Percentiles rank a stretch among this genome's conserved stretches.
Evolutionary conservation across 306 rosid genomes (phyloP).

Genomic region (Sicyos baderoa): DNA sequence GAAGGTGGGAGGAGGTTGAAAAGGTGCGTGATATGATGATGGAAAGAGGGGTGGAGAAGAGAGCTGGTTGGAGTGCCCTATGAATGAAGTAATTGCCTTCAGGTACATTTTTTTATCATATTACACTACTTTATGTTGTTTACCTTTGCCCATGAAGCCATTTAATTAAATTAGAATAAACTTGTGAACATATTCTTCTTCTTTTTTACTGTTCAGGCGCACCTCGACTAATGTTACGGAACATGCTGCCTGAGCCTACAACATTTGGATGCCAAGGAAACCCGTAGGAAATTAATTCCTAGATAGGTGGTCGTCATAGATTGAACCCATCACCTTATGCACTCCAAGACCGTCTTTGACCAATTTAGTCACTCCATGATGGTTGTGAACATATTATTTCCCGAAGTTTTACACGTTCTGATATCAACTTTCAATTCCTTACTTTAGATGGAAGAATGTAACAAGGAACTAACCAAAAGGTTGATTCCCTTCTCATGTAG

Average conservation of each 20-base stretch:
- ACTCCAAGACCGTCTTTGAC: too few species aligned
- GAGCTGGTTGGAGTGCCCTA: conserved; percentile 53
- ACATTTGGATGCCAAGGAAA: too few species aligned
- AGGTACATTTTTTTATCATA: not conserved
- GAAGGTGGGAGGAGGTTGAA: conserved; percentile 76
- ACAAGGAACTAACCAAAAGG: not conserved
- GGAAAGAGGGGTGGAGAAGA: conserved; percentile 47
- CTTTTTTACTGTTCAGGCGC: too few species aligned
- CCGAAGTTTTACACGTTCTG: not conserved
- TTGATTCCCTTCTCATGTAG: not conserved
- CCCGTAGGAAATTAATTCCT: too few species aligned
- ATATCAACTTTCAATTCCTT: not conserved
- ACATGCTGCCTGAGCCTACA: too few species aligned
- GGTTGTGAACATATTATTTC: not conserved
- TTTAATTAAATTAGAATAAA: not conserved
- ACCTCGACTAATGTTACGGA: too few species aligned
- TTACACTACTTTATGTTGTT: not conserved
- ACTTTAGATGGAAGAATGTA: not conserved
- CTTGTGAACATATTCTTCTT: not conserved
- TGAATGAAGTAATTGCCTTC: conserved; percentile 14
- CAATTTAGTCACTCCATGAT: too few species aligned
- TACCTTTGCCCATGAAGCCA: not conserved
- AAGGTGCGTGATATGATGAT: conserved; percentile 50
- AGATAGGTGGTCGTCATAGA: too few species aligned
- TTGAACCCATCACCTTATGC: too few species aligned